Evolutionary conservation across 306 rosid genomes (phyloP).

Genomic region (Gynostemma pentaphyllum): DNA sequence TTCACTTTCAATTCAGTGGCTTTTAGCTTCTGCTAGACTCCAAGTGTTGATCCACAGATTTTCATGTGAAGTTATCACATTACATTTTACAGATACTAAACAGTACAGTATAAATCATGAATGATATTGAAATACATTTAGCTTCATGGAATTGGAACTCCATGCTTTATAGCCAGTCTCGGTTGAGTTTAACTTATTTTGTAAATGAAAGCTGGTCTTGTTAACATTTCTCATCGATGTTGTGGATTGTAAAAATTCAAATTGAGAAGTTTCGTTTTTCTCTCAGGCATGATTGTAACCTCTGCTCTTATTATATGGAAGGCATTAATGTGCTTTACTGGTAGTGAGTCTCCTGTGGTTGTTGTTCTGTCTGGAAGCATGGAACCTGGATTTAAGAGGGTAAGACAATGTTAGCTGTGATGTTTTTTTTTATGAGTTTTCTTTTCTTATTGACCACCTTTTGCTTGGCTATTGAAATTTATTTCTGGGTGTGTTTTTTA

Average conservation of each 20-base stretch:
- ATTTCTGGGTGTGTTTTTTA: not conserved
- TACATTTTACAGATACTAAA: not conserved
- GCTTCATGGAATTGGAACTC: too few relatives aligned
- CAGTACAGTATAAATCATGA: not conserved
- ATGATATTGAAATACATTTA: not conserved
- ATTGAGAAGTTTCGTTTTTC: slow-evolving; percentile 10
- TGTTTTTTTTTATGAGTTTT: not conserved
- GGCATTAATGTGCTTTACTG: slow-evolving; percentile 68
- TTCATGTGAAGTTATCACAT: not conserved
- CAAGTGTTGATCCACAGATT: not conserved
- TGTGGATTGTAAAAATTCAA: not conserved
- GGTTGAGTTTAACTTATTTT: not conserved
- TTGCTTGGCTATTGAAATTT: not conserved
- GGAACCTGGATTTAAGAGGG: slow-evolving; percentile 92
- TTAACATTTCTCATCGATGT: not conserved
- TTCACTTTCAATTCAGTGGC: not conserved
- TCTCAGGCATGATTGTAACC: slow-evolving; percentile 70
- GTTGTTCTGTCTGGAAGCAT: slow-evolving; percentile 95
- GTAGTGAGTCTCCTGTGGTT: slow-evolving; percentile 81
- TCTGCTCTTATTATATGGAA: slow-evolving; percentile 82
- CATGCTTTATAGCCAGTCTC: not conserved
- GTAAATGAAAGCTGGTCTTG: not conserved
- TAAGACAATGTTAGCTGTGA: slow-evolving; percentile 12
- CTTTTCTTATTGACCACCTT: not conserved
- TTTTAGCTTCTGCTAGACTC: not conserved